Evolutionary conservation across 2,329 filamentous ascomycete genomes (phyloP).

Genomic region (Helminthosporium solani): DNA sequence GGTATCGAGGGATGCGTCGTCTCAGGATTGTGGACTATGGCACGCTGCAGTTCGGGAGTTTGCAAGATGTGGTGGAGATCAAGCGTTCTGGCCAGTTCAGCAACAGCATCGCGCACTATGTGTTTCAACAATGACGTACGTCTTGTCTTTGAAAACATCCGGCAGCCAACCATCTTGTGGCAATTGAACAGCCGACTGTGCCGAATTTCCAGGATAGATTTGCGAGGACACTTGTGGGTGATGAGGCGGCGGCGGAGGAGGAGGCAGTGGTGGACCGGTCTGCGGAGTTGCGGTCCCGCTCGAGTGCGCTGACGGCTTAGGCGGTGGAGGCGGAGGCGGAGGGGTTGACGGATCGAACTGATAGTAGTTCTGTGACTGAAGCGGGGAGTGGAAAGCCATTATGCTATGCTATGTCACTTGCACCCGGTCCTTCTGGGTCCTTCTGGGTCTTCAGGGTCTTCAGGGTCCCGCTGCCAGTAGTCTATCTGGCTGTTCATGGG

Average conservation of each 20-base stretch:
- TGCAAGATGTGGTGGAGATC: constrained; percentile 72
- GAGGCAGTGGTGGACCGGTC: constrained; percentile 47
- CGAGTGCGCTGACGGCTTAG: constrained; percentile 45
- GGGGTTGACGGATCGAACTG: constrained; percentile 49
- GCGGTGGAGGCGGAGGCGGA: constrained; percentile 51
- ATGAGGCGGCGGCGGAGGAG: constrained; percentile 44
- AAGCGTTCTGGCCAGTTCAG: constrained; percentile 61
- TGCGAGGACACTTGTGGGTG: constrained; percentile 19
- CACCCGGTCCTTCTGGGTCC: too few species aligned
- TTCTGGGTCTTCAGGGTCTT: too few species aligned
- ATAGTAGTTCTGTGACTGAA: constrained; percentile 40
- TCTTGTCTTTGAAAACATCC: constrained; percentile 73
- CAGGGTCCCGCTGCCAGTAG: too few species aligned
- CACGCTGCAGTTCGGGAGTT: constrained; percentile 65
- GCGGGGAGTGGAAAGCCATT: constrained; percentile 44
- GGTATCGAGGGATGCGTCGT: constrained; percentile 72
- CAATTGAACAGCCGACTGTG: constrained; percentile 24
- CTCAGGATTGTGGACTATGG: constrained; percentile 67
- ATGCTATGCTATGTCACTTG: background rate
- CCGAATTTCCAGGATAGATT: constrained; percentile 17
- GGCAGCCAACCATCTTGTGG: constrained; percentile 75
- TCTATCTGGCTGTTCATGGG: background rate
- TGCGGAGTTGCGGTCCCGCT: constrained; percentile 45
- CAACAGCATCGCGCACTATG: constrained; percentile 5
- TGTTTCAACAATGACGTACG: constrained; percentile 56